A percentile compares a stretch with the other conserved stretches of the same genome.
phyloP scores from a whole-genome alignment of 139 green algal species.

The Picochlorum sp. region DNA sequence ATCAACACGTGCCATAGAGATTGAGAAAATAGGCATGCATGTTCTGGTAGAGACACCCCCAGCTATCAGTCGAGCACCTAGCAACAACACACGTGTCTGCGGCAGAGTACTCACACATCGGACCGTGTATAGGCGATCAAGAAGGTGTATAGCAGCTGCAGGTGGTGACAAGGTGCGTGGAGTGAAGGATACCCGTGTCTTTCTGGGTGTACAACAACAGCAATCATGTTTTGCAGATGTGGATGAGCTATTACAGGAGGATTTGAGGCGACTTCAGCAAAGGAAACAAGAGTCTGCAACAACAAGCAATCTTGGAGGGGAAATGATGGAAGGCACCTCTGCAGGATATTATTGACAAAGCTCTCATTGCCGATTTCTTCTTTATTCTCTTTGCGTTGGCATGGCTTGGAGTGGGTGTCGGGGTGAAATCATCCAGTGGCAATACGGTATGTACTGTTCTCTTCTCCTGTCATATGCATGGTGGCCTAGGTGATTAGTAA shows the following conservation, averaged over 20 bases:
- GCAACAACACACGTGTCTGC: too few relatives aligned
- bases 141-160: slow-evolving; percentile 29
- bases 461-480: too few relatives aligned
- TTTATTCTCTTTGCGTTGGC: slow-evolving; percentile 59
- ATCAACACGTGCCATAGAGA: too few relatives aligned
- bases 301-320: not conserved
- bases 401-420: slow-evolving; percentile 59
- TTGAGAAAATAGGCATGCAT: too few relatives aligned
- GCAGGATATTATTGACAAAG: slow-evolving; percentile 47
- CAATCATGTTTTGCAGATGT: slow-evolving; percentile 29
- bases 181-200: too few relatives aligned
- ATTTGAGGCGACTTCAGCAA: slow-evolving; percentile 36
- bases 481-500: not conserved
- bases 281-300: not conserved
- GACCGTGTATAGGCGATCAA: slow-evolving; percentile 23
- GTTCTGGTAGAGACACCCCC: too few relatives aligned
- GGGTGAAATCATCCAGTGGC: slow-evolving; percentile 20
- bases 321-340: slow-evolving; percentile 1
- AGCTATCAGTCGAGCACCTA: too few relatives aligned
- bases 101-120: too few relatives aligned
- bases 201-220: too few relatives aligned
- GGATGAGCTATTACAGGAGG: slow-evolving; percentile 41
- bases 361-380: slow-evolving; percentile 86
- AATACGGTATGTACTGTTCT: slow-evolving; percentile 21
- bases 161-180: too few relatives aligned